Evolutionary conservation across 2,329 filamentous ascomycete species (phyloP), one percentile per base, ranked within the genome.

Genomic region (Teratosphaeria gauchensis): DNA sequence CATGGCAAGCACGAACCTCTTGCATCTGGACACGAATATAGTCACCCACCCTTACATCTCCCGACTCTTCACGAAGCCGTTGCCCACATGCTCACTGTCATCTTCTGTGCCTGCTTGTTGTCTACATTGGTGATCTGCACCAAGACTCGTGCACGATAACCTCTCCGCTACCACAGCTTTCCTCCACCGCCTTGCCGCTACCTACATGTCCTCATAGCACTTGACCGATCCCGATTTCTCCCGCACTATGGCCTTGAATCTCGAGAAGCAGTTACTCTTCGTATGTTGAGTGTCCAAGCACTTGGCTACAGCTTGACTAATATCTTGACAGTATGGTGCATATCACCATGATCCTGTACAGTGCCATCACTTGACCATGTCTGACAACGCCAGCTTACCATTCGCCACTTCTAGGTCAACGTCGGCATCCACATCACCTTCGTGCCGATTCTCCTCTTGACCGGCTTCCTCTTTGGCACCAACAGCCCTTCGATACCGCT

Each of bases 211-310:
- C n/a, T 48, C 42, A 9, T 48, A 48, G 42, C 42, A 6, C 16
- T 48, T 21, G 19, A 48, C n/a, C 42, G 5, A 19, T 48, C 54
- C 51, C 51, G 30, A 8, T 16, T 28, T 7, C 35, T 42, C 56
- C 55, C 55, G 31, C 53, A 62, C 21, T 65, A 80, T 80, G 77
- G 76, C 78, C 58, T 82, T 94, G 69, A 86, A 92, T 69, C 81
- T 94, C 56, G 89, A 94, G 77, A 88, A 85, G 72, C 89, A 92
- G 71, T 80, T 94, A 68, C 84, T 84, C 74, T 92, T 92, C 76
- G 89, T 94, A 83, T 74, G 87, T 55, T 16, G 35, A 16, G 33
- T 52, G 19, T 54, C 5, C 51, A 48, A 30, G 21, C 12, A n/a
- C 11, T 35, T 19, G 21, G 12, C 19, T 16, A 38, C 11, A 11